Evolutionary conservation across 441 rosid genomes (phyloP), one percentile per base, ranked within the genome.

Genomic region (Arabidopsis hybrid): DNA sequence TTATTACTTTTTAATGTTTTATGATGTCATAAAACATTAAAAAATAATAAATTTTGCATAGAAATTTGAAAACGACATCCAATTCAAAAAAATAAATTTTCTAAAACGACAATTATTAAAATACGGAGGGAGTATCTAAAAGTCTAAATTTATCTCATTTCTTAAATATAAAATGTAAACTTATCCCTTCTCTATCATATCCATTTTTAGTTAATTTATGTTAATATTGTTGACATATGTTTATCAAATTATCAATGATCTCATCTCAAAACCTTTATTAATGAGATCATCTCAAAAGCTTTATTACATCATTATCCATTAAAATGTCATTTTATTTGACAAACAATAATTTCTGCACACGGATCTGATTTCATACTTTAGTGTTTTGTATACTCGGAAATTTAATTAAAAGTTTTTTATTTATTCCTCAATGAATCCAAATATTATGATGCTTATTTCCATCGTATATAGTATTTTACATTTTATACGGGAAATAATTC

Each of bases 151-250:
- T 68, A 75, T 67, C 78, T 67, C 3, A 42, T 42, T 66, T 9
- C 38, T 39, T 59, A 39, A 39, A 38, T 29, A 46, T 26, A 40
- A 29, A 39, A 29, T 38, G 0, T 0, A 56, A 26, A 6, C 13
- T 74, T 16, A 66, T 74, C 46, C 31, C 10, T 50, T 17, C 35
- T 67, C 21, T 42, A 60, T 26, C 45, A 1, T 60, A 13, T 29
- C 57, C 49, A 35, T 60, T 68, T 74, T 74, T 74, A 60, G 62
- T 51, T 60, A 39, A 11, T 67, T 60, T 32, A 46, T 65, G 34
- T 39, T 53, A n/a, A n/a, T 26, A 26, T 29, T 51, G 35, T 18
- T 67, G 29, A 66, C 55, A 52, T 16, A 11, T 29, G 4, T 29
- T 53, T 56, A 65, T 18, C 26, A 45, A 64, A 13, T 8, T 8